These are phyloP conservation scores for Nigrospora oryzae DNA, from an alignment of 2,329 filamentous ascomycete species.

Conservation along the genomic window DNA sequence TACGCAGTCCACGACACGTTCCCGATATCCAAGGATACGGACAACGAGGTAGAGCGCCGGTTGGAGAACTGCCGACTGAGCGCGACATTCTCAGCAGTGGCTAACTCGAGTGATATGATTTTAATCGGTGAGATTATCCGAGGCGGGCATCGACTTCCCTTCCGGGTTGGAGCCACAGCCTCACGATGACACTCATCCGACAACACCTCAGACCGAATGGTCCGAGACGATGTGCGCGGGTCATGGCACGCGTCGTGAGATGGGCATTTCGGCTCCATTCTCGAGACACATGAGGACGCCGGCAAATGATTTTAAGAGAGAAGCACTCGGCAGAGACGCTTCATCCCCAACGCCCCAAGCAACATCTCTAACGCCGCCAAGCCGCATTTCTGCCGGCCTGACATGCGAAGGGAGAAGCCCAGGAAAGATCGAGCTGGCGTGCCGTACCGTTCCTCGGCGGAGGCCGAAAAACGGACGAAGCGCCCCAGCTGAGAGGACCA, in stretches of 20 bases:
- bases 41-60: conserved; percentile 57
- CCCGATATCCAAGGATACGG: neutral
- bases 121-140: conserved; percentile 64
- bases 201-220: conserved; percentile 57
- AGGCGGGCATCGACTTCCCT: too few relatives aligned
- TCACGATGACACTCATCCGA: conserved; percentile 54
- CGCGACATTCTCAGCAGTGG: conserved; percentile 86
- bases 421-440: conserved; percentile 72
- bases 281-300: conserved; percentile 24
- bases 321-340: conserved; percentile 44
- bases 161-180: neutral
- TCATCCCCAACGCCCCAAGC: conserved; percentile 73
- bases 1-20: conserved; percentile 52
- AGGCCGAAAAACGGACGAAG: conserved; percentile 26
- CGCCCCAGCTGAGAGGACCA: conserved; percentile 72
- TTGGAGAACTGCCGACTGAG: conserved; percentile 86
- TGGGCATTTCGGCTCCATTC: conserved; percentile 16
- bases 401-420: conserved; percentile 47
- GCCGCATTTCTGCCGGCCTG: conserved; percentile 32
- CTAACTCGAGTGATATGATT: conserved; percentile 70
- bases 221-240: conserved; percentile 35
- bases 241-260: conserved; percentile 20
- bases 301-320: conserved; percentile 71
- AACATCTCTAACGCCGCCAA: conserved; percentile 49
- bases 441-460: conserved; percentile 20